phyloP scores from a whole-genome alignment of 2,329 filamentous ascomycete species.

The Claviceps paspali region DNA sequence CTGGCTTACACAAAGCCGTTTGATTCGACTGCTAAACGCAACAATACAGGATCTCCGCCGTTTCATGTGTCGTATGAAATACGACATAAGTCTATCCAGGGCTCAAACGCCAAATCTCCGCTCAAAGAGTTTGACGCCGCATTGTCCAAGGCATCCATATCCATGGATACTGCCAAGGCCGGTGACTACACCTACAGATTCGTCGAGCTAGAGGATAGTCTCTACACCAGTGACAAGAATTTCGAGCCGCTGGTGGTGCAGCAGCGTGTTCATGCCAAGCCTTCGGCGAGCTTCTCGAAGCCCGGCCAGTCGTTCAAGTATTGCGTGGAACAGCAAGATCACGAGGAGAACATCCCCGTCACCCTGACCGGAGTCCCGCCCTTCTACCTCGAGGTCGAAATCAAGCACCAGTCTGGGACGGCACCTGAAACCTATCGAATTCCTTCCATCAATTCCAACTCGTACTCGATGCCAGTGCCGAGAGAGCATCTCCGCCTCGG shows the following conservation, averaged over 20 bases:
- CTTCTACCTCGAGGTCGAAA: constrained; percentile 80
- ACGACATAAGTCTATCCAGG: constrained; percentile 52
- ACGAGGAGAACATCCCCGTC: constrained; percentile 79
- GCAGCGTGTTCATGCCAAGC: constrained; percentile 73
- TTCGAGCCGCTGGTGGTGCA: constrained; percentile 55
- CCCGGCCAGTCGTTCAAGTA: constrained; percentile 92
- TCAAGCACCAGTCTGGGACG: constrained; percentile 75
- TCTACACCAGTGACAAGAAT: constrained; percentile 63
- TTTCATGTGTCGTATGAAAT: constrained; percentile 74
- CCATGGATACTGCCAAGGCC: constrained; percentile 72
- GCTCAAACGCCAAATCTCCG: constrained; percentile 49
- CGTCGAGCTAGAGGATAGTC: constrained; percentile 63
- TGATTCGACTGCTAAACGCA: constrained; percentile 15
- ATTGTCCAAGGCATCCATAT: constrained; percentile 59
- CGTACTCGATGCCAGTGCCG: constrained; percentile 70
- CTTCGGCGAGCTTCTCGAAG: constrained; percentile 65
- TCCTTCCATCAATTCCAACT: constrained; percentile 59
- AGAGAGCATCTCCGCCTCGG: constrained; percentile 73
- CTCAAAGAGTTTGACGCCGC: constrained; percentile 62
- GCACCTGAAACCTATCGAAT: constrained; percentile 71
- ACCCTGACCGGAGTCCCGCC: constrained; percentile 69
- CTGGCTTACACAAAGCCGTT: not conserved
- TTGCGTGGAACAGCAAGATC: constrained; percentile 69
- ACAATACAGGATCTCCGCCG: constrained; percentile 50
- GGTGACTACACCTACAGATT: constrained; percentile 82